These are phyloP conservation scores for Spathaspora hagerdaliae DNA, from an alignment of 805 yeast genomes.

Conservation along the genomic window DNA sequence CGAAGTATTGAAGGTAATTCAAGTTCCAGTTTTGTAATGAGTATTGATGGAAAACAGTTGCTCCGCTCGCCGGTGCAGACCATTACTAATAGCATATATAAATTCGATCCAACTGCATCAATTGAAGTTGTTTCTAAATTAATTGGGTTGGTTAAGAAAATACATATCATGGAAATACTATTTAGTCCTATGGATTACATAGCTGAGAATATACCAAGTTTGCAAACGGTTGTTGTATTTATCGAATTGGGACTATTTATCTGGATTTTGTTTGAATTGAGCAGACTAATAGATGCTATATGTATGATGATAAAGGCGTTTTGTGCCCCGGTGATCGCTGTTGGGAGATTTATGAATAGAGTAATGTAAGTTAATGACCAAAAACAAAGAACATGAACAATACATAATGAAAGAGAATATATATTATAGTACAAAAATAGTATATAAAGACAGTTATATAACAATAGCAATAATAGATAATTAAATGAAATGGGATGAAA, in stretches of 20 bases:
- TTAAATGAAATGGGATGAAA: no score
- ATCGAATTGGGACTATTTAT: slow-evolving; percentile 34
- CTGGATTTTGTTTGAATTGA: slow-evolving; percentile 41
- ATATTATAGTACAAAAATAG: not conserved
- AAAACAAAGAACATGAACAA: not conserved
- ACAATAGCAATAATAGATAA: not conserved
- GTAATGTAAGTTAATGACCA: slow-evolving; percentile 21
- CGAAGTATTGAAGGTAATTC: not conserved
- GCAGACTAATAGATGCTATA: slow-evolving; percentile 38
- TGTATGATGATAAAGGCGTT: slow-evolving; percentile 43
- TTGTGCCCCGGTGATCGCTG: slow-evolving; percentile 45
- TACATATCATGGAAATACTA: slow-evolving; percentile 30
- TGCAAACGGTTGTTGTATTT: slow-evolving; percentile 38
- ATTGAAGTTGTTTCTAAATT: slow-evolving; percentile 26
- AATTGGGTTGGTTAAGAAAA: slow-evolving; percentile 28
- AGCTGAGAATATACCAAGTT: slow-evolving; percentile 31
- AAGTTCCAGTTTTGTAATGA: not conserved
- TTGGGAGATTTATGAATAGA: slow-evolving; percentile 41
- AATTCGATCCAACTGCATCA: slow-evolving; percentile 12
- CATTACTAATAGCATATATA: not conserved
- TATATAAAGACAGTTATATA: not conserved
- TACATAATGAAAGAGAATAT: not conserved
- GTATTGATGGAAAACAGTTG: not conserved
- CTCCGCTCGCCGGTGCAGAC: not conserved
- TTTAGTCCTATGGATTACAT: slow-evolving; percentile 40